Percentiles rank a stretch among this genome's conserved stretches.
Conservation (phyloP, 495 filamentous ascomycete genomes). For the Talaromyces nanjingensis region DNA sequence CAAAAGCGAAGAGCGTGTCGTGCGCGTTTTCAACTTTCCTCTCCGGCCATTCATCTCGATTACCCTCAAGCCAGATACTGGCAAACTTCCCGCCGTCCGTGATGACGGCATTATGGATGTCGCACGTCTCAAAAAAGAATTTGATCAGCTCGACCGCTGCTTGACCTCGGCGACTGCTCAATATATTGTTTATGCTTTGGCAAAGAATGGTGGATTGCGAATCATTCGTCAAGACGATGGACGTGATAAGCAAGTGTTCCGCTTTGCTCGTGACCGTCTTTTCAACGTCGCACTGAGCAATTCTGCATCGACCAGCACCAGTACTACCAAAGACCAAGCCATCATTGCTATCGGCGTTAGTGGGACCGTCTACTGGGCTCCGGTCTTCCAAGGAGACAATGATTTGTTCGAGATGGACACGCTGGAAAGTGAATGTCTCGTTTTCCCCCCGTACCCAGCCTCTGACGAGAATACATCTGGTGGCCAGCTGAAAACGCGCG, state of each 20-base stretch:
- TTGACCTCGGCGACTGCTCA: conserved; percentile 82
- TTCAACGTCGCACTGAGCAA: conserved; percentile 86
- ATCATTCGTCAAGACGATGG: conserved; percentile 94
- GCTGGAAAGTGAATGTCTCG: conserved; percentile 69
- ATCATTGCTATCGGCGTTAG: conserved; percentile 89
- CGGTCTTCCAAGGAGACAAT: conserved; percentile 60
- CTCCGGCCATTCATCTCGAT: conserved; percentile 93
- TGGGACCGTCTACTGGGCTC: conserved; percentile 87
- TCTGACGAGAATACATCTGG: conserved; percentile 75
- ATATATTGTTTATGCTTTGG: conserved; percentile 89
- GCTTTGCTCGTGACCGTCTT: conserved; percentile 76
- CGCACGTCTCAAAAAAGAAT: conserved; percentile 89
- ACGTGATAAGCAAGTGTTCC: conserved; percentile 81
- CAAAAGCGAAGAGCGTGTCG: conserved; percentile 56
- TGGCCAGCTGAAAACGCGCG: conserved; percentile 91
- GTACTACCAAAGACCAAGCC: conserved; percentile 55
- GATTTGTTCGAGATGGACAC: conserved; percentile 67
- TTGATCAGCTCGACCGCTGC: conserved; percentile 93
- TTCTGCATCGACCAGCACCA: conserved; percentile 36
- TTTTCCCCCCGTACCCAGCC: conserved; percentile 70
- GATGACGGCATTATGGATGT: conserved; percentile 77
- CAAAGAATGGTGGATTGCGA: conserved; percentile 82
- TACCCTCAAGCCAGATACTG: conserved; percentile 28
- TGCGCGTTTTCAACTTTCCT: conserved; percentile 88
- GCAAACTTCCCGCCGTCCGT: conserved; percentile 46